phyloP scores from a whole-genome alignment of 352 stramenopile species.

The Hyaloperonospora brassicae region DNA sequence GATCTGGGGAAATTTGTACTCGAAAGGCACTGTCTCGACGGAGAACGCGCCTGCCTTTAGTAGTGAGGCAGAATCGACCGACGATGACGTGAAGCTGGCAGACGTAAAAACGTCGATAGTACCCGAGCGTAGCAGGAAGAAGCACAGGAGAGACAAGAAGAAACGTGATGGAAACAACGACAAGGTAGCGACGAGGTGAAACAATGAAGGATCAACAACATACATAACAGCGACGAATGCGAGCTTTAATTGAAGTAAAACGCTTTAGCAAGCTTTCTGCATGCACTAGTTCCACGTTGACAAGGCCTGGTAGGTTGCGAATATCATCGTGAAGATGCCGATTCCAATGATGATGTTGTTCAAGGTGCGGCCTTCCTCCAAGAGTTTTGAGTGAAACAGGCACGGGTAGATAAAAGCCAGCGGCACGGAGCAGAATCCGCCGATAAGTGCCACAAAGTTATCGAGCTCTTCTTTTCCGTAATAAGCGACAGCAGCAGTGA shows the following conservation, averaged over 20 bases:
- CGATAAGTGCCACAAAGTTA: constrained; percentile 67
- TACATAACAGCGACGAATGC: constrained; percentile 19
- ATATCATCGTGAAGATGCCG: constrained; percentile 52
- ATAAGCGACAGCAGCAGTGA: constrained; percentile 56
- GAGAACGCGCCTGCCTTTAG: constrained; percentile 45
- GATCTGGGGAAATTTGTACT: constrained; percentile 43
- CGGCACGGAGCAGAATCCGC: constrained; percentile 63
- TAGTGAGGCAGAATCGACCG: constrained; percentile 30
- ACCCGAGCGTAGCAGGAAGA: constrained; percentile 7
- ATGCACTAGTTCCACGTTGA: constrained; percentile 35
- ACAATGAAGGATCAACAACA: too few relatives aligned
- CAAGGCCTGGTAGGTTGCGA: constrained; percentile 48
- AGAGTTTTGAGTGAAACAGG: constrained; percentile 51
- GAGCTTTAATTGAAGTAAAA: constrained; percentile 18
- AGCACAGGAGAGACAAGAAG: constrained; percentile 1
- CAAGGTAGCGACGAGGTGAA: constrained; percentile 14
- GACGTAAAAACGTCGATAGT: neutral
- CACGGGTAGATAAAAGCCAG: constrained; percentile 68
- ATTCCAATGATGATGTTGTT: constrained; percentile 43
- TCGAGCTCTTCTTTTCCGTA: constrained; percentile 59
- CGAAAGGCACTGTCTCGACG: constrained; percentile 32
- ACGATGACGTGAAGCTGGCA: constrained; percentile 32
- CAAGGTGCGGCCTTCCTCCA: constrained; percentile 34
- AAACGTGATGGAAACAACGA: constrained; percentile 18
- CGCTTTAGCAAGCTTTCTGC: constrained; percentile 12